Evolutionary conservation across 1,139 yeast genomes (phyloP), one percentile per base, ranked within the genome.

Genomic region (Scheffersomyces insectosa): DNA sequence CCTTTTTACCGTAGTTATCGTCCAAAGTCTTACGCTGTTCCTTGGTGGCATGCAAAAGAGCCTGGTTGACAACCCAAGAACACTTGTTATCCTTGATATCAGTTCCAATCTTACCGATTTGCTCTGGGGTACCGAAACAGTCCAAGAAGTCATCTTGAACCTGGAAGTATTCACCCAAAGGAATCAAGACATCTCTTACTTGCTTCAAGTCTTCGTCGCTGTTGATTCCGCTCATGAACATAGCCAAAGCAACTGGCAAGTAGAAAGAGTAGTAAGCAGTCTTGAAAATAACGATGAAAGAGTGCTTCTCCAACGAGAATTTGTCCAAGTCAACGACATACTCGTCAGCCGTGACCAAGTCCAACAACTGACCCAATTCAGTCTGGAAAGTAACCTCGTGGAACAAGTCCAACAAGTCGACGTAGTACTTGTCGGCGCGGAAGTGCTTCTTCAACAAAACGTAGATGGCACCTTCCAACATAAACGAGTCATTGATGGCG

Each of bases 61-160:
- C 99, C 59, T 89, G 88, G 77, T 93, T 93, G 59, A 95, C 80
- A 47, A 95, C 85, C 99, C 99, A 95, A 38, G 97, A 88, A 69
- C 99, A 95, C 72, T 95, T 95, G 80, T 95, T 95, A 68, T 95
- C 99, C 72, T 88, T 88, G 62, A 95, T 95, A 66, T 95, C 99
- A 46, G 99, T 95, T 54, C 99, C 99, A 55, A 95, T 89, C 77
- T 95, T 95, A 50, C 99, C 99, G 62, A 93, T 93, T 60, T 91
- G 91, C 63, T 88, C 95, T 38, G 99, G 97, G 55, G 95, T 90
- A 51, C 99, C 99, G 63, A 88, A 95, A 69, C 97, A 89, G 68
- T 95, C 99, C 57, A 95, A 81, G 72, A 76, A 95, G 68, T 95
- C 99, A 64, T 95, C 99, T 72, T 95, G 99, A 56, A 95, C 89